phyloP scores from a whole-genome alignment of 1,284 basidiomycete species.

The Neonothopanus nambi region DNA sequence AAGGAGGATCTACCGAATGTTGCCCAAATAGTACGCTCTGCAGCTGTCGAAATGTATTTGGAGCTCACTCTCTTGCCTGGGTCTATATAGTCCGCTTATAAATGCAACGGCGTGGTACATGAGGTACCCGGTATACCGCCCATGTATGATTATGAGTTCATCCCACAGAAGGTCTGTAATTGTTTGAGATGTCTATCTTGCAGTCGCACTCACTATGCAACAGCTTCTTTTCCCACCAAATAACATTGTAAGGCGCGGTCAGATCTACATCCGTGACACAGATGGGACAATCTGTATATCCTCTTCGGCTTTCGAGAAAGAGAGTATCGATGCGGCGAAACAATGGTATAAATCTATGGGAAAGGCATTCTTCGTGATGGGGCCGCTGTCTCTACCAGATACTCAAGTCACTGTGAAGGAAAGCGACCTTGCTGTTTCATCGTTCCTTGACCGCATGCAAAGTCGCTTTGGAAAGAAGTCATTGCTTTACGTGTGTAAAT shows the following conservation, averaged over 20 bases:
- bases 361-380: slow-evolving; percentile 1
- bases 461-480: background rate
- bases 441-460: slow-evolving; percentile 6
- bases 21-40: background rate
- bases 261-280: slow-evolving; percentile 6
- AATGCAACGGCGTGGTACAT: background rate
- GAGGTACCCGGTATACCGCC: slow-evolving; percentile 4
- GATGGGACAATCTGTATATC: slow-evolving; percentile 8
- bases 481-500: slow-evolving; percentile 4
- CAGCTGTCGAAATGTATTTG: background rate
- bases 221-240: too few species aligned
- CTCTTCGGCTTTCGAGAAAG: background rate
- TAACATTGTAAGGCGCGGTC: background rate
- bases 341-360: slow-evolving; percentile 7
- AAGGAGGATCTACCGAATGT: background rate
- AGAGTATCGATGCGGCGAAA: slow-evolving; percentile 1
- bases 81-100: background rate
- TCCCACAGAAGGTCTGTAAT: background rate
- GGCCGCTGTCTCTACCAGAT: background rate
- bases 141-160: slow-evolving; percentile 3
- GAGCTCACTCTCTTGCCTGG: background rate
- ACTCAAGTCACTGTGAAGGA: background rate
- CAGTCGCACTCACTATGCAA: too few species aligned
- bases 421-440: background rate
- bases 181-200: too few species aligned